phyloP scores from a whole-genome alignment of 805 yeast species.

The Saccharomycopsis selenospora region DNA sequence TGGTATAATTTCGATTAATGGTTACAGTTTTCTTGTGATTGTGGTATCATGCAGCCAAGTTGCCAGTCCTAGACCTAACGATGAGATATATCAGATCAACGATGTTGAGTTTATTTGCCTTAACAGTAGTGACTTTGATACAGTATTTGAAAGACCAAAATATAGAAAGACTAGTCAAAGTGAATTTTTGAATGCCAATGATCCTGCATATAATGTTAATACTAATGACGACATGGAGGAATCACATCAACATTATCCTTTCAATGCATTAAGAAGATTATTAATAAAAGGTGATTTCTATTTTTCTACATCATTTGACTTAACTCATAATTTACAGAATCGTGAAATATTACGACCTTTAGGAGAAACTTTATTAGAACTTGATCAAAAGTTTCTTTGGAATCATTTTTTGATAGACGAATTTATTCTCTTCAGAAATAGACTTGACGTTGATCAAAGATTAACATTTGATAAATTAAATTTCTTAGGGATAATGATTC shows the following conservation, averaged over 20 bases:
- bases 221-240: slow-evolving; percentile 26
- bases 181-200: slow-evolving; percentile 21
- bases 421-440: slow-evolving; percentile 59
- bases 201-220: slow-evolving; percentile 22
- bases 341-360: slow-evolving; percentile 42
- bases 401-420: slow-evolving; percentile 78
- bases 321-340: slow-evolving; percentile 73
- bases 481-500: slow-evolving; percentile 72
- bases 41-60: slow-evolving; percentile 47
- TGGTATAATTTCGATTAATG: slow-evolving; percentile 53
- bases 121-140: slow-evolving; percentile 49
- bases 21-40: slow-evolving; percentile 48
- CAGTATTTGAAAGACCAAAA: slow-evolving; percentile 25
- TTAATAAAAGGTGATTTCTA: slow-evolving; percentile 80
- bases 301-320: slow-evolving; percentile 82
- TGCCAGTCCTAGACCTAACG: slow-evolving; percentile 52
- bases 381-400: slow-evolving; percentile 84
- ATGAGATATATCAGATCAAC: slow-evolving; percentile 45
- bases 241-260: slow-evolving; percentile 59
- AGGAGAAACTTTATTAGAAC: slow-evolving; percentile 36
- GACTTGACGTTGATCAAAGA: slow-evolving; percentile 55
- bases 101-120: slow-evolving; percentile 62
- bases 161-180: background rate
- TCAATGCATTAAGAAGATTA: slow-evolving; percentile 65
- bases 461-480: slow-evolving; percentile 54